Percentiles rank a stretch among this genome's conserved stretches.
Conservation (phyloP, 2,329 filamentous ascomycete genomes). For the Pseudopyrenochaeta lycopersici region DNA sequence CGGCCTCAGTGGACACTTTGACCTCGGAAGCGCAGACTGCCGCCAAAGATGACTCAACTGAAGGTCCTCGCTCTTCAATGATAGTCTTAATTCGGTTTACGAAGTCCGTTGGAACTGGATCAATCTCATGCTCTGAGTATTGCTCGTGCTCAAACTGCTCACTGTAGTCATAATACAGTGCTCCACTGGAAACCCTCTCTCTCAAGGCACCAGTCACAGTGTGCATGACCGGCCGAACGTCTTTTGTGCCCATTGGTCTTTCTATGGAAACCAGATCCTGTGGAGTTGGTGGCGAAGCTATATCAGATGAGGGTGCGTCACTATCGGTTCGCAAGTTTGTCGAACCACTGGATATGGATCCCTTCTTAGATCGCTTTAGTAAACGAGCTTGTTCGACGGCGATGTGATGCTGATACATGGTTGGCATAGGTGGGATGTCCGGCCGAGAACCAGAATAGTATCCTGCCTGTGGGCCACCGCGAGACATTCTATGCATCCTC, state of each 20-base stretch:
- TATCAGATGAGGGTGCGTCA: conserved; percentile 55
- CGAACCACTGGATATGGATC: conserved; percentile 41
- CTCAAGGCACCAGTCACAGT: conserved; percentile 43
- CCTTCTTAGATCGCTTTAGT: conserved; percentile 28
- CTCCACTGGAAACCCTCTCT: conserved; percentile 16
- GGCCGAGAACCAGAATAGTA: conserved; percentile 14
- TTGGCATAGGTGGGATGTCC: conserved; percentile 36
- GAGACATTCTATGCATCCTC: conserved; percentile 16
- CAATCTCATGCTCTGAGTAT: conserved; percentile 21
- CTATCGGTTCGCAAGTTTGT: conserved; percentile 48
- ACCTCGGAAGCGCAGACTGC: conserved; percentile 9
- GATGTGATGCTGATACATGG: conserved; percentile 27
- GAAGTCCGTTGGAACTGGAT: conserved; percentile 46
- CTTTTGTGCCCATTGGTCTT: conserved; percentile 31
- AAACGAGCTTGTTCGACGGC: conserved; percentile 30
- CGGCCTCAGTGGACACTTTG: conserved; percentile 13
- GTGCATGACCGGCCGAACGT: conserved; percentile 32
- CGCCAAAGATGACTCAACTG: conserved; percentile 13
- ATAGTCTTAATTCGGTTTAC: conserved; percentile 54
- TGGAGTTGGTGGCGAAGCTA: conserved; percentile 55
- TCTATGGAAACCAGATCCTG: conserved; percentile 48
- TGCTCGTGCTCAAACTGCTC: conserved; percentile 47
- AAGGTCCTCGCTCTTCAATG: conserved; percentile 47
- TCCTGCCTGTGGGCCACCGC: conserved; percentile 20
- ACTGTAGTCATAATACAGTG: conserved; percentile 49